Evolutionary conservation across 2,329 filamentous ascomycete genomes (phyloP).

Genomic region (Colletotrichum viniferum): DNA sequence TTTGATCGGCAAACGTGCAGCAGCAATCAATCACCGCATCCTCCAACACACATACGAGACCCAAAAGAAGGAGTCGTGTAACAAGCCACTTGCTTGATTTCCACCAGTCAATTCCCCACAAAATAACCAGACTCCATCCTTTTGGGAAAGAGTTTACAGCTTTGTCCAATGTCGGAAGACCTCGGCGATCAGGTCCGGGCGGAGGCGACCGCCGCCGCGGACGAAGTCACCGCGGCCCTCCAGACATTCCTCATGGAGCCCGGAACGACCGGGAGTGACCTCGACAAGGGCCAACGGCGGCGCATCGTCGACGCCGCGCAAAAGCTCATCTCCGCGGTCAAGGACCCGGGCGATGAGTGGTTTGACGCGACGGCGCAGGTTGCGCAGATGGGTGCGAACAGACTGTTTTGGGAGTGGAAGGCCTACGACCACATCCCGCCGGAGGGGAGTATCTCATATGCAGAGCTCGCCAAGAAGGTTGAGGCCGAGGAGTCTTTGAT

Average conservation of each 20-base stretch:
- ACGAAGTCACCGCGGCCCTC: slow-evolving; percentile 5
- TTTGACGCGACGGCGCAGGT: slow-evolving; percentile 7
- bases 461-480: slow-evolving; percentile 31
- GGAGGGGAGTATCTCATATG: slow-evolving; percentile 30
- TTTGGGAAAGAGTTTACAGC: not conserved
- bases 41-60: not conserved
- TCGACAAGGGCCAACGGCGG: slow-evolving; percentile 5
- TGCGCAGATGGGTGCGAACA: slow-evolving; percentile 7
- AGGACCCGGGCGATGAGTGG: slow-evolving; percentile 14
- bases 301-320: slow-evolving; percentile 14
- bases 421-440: slow-evolving; percentile 36
- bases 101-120: not conserved
- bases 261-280: not conserved
- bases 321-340: not conserved
- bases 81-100: not conserved
- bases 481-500: slow-evolving; percentile 32
- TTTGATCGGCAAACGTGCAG: not conserved
- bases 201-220: slow-evolving; percentile 5
- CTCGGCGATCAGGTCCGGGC: not conserved
- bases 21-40: not conserved
- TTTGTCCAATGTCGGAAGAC: not conserved
- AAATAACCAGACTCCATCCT: not conserved
- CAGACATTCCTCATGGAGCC: not conserved
- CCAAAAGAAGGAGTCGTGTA: not conserved
- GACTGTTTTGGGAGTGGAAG: slow-evolving; percentile 36